A percentile compares a stretch with the other conserved stretches of the same genome.
Evolutionary conservation across 495 filamentous ascomycete genomes (phyloP).

Genomic region (Penicillium waksmanii): DNA sequence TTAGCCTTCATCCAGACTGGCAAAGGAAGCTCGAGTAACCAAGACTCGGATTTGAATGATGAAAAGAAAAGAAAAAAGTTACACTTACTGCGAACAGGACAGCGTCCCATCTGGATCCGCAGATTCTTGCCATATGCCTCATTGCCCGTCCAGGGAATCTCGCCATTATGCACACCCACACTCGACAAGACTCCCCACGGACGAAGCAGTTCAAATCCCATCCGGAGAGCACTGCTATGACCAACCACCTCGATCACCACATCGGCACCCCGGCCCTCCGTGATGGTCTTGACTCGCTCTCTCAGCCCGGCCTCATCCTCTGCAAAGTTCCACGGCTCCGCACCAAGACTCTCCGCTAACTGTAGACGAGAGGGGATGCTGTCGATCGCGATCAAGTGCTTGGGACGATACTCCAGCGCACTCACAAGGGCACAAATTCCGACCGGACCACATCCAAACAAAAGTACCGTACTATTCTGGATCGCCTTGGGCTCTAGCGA

Average conservation of each 20-base stretch:
- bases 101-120: slow-evolving; percentile 86
- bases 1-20: slow-evolving; percentile 2
- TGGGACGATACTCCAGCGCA: slow-evolving; percentile 71
- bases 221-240: slow-evolving; percentile 70
- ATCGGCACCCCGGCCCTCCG: slow-evolving; percentile 81
- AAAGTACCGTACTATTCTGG: slow-evolving; percentile 65
- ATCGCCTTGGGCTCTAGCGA: slow-evolving; percentile 56
- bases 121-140: slow-evolving; percentile 91
- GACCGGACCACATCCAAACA: slow-evolving; percentile 86
- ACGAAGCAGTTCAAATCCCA: slow-evolving; percentile 81
- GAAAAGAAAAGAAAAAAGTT: too few relatives aligned
- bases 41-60: too few relatives aligned
- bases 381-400: slow-evolving; percentile 80
- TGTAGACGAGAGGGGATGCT: slow-evolving; percentile 72
- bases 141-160: slow-evolving; percentile 85
- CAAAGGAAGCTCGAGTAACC: too few relatives aligned
- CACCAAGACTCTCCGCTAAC: slow-evolving; percentile 71
- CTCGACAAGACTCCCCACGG: slow-evolving; percentile 83
- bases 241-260: slow-evolving; percentile 88
- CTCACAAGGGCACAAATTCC: slow-evolving; percentile 82
- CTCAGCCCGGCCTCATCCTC: slow-evolving; percentile 58
- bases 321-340: slow-evolving; percentile 77
- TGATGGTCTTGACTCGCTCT: slow-evolving; percentile 69
- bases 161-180: slow-evolving; percentile 86
- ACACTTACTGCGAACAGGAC: slow-evolving; percentile 66